Base-by-base conservation (phyloP, 208 protist species). In the Leishmania tropica region DNA sequence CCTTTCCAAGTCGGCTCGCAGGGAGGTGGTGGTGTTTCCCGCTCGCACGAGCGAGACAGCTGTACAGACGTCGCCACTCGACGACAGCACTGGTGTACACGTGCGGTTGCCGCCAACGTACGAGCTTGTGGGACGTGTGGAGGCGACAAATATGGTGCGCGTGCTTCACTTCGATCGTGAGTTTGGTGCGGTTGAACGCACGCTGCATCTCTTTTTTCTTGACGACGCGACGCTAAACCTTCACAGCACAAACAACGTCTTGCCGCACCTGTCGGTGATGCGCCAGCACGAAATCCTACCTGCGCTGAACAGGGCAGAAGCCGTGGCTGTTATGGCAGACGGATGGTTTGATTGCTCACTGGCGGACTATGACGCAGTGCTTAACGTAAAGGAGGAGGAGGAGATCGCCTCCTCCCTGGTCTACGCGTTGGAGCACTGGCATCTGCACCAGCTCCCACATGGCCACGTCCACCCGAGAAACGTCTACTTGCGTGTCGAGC, bases 361-460 rank as follows among this genome's bases (percentile, higher is more conserved):
- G 6, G 86, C 74, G 28, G 81, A 85, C 67, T 78, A 85, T 65
- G 65, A 21, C 35, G 80, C 56, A 24, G 47, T 24, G n/a, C 80
- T 86, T 4, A 51, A 83, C 42, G 65, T 73, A n/a, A 81, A 87
- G 42, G 67, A 56, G 54, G 51, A 79, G 54, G 77, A 83, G 78
- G 80, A 84, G 74, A 89, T 98, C 60, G 89, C 90, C 15, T 89
- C 81, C 37, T 90, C 94, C 37, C 68, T 97, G 24, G 45, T 95
- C 58, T 92, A 87, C 81, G 94, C 90, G 15, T 45, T 98, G 54
- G 94, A 98, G 82, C 94, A 98, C 78, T 97, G 89, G 91, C 95
- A 98, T 75, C 86, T 97, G 64, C 94, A 96, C 81, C 83, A 88
- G 48, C 67, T 91, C 19, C 64, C 85, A 28, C 95, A 98, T 78